Percentiles rank a stretch among this genome's conserved stretches.
Conservation (phyloP, 305 asterid species). For the Fraxinus dipetala region DNA sequence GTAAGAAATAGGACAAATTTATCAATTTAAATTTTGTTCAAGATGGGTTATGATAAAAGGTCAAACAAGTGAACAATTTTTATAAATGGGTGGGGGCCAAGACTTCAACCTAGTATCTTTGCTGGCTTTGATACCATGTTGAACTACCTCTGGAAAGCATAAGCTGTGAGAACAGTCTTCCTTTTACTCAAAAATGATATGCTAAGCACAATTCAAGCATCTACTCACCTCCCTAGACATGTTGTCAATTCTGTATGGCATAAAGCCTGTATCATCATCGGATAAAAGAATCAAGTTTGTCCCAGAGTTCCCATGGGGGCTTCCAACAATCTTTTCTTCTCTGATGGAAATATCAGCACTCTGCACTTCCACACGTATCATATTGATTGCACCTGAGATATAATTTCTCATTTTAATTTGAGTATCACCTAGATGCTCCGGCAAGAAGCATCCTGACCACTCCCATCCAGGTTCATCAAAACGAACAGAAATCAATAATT, state of each 20-base stretch:
- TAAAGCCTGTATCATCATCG: conserved; percentile 88
- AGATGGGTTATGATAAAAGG: not conserved
- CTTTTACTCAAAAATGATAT: not conserved
- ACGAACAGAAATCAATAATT: conserved; percentile 68
- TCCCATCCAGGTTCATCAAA: conserved; percentile 96
- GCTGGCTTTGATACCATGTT: not conserved
- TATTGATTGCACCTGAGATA: conserved; percentile 63
- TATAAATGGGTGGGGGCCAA: not conserved
- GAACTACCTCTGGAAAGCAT: not conserved
- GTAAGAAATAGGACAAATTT: not conserved
- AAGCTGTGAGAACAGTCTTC: not conserved
- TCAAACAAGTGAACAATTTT: not conserved
- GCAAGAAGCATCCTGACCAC: conserved; percentile 97
- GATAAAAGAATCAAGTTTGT: conserved; percentile 85
- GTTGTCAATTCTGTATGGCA: conserved; percentile 98
- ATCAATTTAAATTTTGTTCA: not conserved
- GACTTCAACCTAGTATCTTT: not conserved
- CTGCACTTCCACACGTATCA: conserved; percentile 94
- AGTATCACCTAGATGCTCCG: conserved; percentile 92
- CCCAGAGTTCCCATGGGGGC: conserved; percentile 85
- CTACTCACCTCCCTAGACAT: conserved; percentile 89
- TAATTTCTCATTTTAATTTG: conserved; percentile 87
- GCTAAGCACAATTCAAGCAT: conserved; percentile 19
- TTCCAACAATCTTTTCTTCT: conserved; percentile 76
- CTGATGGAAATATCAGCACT: conserved; percentile 82